Evolutionary conservation across 2,329 filamentous ascomycete species (phyloP).

Genomic region (Alternaria brassicae): DNA sequence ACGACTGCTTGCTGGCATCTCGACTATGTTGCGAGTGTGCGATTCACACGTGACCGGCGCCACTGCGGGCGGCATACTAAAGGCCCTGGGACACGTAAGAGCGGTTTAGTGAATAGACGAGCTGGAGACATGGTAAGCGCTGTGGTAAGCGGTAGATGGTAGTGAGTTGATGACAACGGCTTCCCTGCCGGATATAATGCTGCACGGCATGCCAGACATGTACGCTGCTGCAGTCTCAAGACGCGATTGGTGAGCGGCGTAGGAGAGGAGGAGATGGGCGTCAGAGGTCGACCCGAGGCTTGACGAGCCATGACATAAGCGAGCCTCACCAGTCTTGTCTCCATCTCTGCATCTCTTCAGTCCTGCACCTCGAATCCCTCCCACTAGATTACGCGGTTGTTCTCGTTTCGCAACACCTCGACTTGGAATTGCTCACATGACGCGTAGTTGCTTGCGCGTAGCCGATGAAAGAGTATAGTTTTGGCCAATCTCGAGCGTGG

Average conservation of each 20-base stretch:
- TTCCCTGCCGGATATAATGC: slow-evolving; percentile 7
- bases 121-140: slow-evolving; percentile 19
- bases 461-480: no score
- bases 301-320: background rate
- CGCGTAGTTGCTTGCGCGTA: background rate
- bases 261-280: background rate
- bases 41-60: background rate
- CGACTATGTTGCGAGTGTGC: slow-evolving; percentile 22
- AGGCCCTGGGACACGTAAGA: background rate
- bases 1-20: slow-evolving; percentile 24
- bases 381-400: background rate
- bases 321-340: background rate
- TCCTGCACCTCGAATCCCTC: background rate
- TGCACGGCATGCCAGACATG: background rate
- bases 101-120: background rate
- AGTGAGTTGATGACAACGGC: background rate
- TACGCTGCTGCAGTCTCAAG: background rate
- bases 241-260: slow-evolving; percentile 2
- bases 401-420: background rate
- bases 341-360: background rate
- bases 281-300: background rate
- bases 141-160: slow-evolving; percentile 1
- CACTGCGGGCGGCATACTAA: background rate
- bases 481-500: background rate
- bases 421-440: no score